Percentiles rank a stretch among this genome's conserved stretches.
Conservation (phyloP, 176 grass and related monocot genomes). For the Rhynchospora tenuis region DNA sequence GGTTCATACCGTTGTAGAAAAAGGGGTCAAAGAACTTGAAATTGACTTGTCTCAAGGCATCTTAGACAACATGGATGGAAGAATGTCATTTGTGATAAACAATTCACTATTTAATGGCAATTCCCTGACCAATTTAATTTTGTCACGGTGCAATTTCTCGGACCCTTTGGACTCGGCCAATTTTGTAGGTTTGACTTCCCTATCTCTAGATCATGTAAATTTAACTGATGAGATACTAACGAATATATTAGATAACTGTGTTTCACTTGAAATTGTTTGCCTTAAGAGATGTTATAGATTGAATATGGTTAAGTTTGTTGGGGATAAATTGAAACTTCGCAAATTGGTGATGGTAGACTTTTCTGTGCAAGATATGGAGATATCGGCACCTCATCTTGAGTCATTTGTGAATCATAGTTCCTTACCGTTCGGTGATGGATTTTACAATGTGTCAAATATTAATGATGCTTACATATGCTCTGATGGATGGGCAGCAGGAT, state of each 20-base stretch:
- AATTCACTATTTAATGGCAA: slow-evolving; percentile 20
- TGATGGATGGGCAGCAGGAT: too few species aligned
- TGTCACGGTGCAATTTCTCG: slow-evolving; percentile 31
- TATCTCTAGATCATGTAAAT: slow-evolving; percentile 25
- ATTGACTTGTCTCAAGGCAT: too few species aligned
- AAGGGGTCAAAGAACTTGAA: too few species aligned
- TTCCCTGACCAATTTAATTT: slow-evolving; percentile 26
- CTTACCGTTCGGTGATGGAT: too few species aligned
- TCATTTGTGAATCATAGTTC: too few species aligned
- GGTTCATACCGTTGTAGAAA: too few species aligned
- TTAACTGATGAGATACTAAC: slow-evolving; percentile 3
- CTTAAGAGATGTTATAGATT: slow-evolving; percentile 44
- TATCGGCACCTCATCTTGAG: slow-evolving; percentile 31
- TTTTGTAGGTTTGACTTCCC: slow-evolving; percentile 15
- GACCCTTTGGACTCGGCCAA: neutral
- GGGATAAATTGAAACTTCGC: slow-evolving; percentile 25
- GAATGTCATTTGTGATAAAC: neutral
- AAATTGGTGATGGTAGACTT: slow-evolving; percentile 25
- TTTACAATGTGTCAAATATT: slow-evolving; percentile 26
- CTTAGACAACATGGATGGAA: neutral
- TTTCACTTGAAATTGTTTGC: slow-evolving; percentile 30
- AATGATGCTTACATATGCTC: slow-evolving; percentile 30
- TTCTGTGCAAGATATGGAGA: slow-evolving; percentile 2
- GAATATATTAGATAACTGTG: slow-evolving; percentile 15
- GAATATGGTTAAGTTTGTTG: slow-evolving; percentile 6